Base-by-base conservation (phyloP, 2,329 filamentous ascomycete genomes). In the Talaromyces verruculosus region DNA sequence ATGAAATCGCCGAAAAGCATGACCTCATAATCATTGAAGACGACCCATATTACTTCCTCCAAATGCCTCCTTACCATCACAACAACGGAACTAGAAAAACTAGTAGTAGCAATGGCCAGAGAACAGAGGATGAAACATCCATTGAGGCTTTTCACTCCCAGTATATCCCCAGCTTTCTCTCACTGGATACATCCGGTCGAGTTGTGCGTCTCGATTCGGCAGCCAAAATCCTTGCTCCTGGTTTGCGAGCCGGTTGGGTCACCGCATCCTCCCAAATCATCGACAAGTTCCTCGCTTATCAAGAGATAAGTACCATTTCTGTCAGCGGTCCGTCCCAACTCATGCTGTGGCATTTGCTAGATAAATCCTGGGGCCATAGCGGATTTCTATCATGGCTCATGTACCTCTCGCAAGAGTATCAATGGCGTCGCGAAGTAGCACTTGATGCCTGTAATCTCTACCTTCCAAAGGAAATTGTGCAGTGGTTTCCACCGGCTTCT, bases 121-220 rank as follows among this genome's bases (percentile, higher is more conserved):
- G 7, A 0, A 10, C 41, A 45, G n/a, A 22, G 41, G 41, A 45
- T 22, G n/a, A 45, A 22, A 35, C 7, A 39, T 10, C 1, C 3
- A 4, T 19, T 39, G 8, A 25, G n/a, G 10, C 13, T 25, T 47
- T 61, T 37, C 25, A n/a, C 2, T 22, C 30, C 43, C 19, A n/a
- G 30, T 33, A 2, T 10, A 13, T 25, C 5, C 93, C 92, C 0
- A 95, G 91, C 0, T 97, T 91, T 77, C 82, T 97, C 51, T 89
- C 85, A 68, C 76, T 97, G 64, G 93, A 97, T 75, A 85, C 86
- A 30, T 90, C 97, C 71, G 93, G 93, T 66, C 89, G 93, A 37
- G 93, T 97, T 53, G 84, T 97, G 66, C 89, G 93, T 53, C 84
- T 97, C 2, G 93, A 97, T 76, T 97, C 93, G 0, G 97, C 97